Conservation (phyloP, 129 eudicot genomes). For the Centella asiatica region DNA sequence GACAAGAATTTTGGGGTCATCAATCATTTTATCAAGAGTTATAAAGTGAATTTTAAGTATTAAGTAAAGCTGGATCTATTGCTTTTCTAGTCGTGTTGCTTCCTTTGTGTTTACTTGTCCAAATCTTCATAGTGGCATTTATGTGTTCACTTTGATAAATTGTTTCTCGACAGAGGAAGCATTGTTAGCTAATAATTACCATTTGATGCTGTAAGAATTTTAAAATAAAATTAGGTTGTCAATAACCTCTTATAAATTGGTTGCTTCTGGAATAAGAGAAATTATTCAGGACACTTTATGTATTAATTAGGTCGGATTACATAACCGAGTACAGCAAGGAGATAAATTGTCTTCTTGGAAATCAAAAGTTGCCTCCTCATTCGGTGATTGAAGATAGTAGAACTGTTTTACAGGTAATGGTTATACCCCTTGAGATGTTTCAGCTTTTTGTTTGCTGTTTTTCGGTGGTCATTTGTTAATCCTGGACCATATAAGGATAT, state of each 20-base stretch:
- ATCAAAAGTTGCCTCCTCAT: constrained; percentile 28
- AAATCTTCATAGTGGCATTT: too few species aligned
- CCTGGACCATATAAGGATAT: constrained; percentile 4
- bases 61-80: too few species aligned
- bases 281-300: background rate
- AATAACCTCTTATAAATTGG: constrained; percentile 4
- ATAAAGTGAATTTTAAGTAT: too few species aligned
- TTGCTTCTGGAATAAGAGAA: constrained; percentile 9
- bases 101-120: too few species aligned
- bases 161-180: too few species aligned
- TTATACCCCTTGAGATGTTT: background rate
- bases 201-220: too few species aligned
- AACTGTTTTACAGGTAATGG: constrained; percentile 51
- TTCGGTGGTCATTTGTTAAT: background rate
- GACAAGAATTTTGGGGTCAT: too few species aligned
- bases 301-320: constrained; percentile 52
- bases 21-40: too few species aligned
- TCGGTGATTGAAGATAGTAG: constrained; percentile 63
- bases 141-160: too few species aligned
- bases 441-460: constrained; percentile 5
- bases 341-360: constrained; percentile 69
- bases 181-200: too few species aligned
- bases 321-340: constrained; percentile 77
- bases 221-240: background rate
- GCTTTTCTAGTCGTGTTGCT: too few species aligned